Percentiles rank a stretch among this genome's conserved stretches.
Evolutionary conservation across 768 basidiomycete genomes (phyloP).

Genomic region (Tylopilus rubrobrunneus): DNA sequence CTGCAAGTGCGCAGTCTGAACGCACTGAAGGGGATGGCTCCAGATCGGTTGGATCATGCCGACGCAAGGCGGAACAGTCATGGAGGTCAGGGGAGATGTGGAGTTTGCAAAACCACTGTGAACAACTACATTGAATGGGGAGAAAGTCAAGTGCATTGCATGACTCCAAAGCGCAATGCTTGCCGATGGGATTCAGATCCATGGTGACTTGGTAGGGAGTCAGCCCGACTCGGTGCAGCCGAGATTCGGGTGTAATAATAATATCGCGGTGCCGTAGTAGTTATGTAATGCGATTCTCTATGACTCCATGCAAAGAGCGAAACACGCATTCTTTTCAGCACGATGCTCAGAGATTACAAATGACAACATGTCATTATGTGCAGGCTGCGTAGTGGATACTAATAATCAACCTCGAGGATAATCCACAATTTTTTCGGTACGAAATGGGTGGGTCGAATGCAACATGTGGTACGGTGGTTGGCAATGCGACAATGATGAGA

Average conservation of each 20-base stretch:
- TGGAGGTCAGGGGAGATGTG: conserved; percentile 64
- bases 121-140: conserved; percentile 68
- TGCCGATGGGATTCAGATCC: conserved; percentile 54
- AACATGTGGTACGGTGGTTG: not conserved
- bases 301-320: too few relatives aligned
- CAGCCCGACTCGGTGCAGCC: not conserved
- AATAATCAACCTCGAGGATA: conserved; percentile 9
- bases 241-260: not conserved
- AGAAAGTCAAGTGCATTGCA: conserved; percentile 72
- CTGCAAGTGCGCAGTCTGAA: conserved; percentile 46
- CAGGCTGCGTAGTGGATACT: conserved; percentile 3
- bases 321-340: not conserved
- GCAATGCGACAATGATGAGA: conserved; percentile 1
- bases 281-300: too few relatives aligned
- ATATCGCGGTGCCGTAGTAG: not conserved
- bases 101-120: conserved; percentile 54
- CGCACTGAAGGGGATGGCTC: conserved; percentile 23
- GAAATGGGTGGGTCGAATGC: not conserved
- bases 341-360: conserved; percentile 9
- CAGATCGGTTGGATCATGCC: not conserved
- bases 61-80: conserved; percentile 38
- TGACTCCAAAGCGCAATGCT: conserved; percentile 55
- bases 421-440: conserved; percentile 15
- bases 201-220: conserved; percentile 7
- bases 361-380: conserved; percentile 4